Evolutionary conservation across 805 yeast species (phyloP).

Genomic region (Monosporozyma solicola): DNA sequence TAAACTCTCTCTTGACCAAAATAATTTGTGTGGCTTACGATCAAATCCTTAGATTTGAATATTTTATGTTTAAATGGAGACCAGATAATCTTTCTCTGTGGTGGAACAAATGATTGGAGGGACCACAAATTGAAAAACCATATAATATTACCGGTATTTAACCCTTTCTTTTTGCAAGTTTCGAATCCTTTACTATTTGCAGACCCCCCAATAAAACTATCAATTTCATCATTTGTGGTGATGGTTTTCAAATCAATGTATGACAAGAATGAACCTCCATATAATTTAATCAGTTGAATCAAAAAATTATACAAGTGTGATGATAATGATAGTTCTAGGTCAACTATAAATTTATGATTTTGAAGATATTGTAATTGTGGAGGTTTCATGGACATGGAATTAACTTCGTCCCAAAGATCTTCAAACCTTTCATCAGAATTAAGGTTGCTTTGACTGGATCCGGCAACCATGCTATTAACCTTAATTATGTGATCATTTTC

Average conservation of each 20-base stretch:
- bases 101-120: conserved; percentile 45
- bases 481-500: conserved; percentile 45
- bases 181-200: conserved; percentile 50
- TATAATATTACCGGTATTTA: conserved; percentile 53
- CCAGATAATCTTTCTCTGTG: conserved; percentile 50
- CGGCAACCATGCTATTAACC: conserved; percentile 3
- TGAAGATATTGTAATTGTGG: conserved; percentile 1
- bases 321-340: conserved; percentile 49
- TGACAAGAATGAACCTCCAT: conserved; percentile 45
- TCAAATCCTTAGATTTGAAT: conserved; percentile 43
- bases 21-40: conserved; percentile 67
- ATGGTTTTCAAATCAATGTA: conserved; percentile 14
- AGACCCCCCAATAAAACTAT: conserved; percentile 53
- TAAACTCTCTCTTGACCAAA: conserved; percentile 78
- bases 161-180: conserved; percentile 30
- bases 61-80: conserved; percentile 50
- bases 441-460: background rate
- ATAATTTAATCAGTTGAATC: conserved; percentile 35
- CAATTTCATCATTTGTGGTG: conserved; percentile 23
- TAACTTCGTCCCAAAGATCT: conserved; percentile 8
- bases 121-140: conserved; percentile 71
- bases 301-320: conserved; percentile 35
- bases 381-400: background rate
- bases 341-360: conserved; percentile 41
- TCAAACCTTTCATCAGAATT: conserved; percentile 5